phyloP scores from a whole-genome alignment of 164 flowering plant species.

The Platanus orientalis region DNA sequence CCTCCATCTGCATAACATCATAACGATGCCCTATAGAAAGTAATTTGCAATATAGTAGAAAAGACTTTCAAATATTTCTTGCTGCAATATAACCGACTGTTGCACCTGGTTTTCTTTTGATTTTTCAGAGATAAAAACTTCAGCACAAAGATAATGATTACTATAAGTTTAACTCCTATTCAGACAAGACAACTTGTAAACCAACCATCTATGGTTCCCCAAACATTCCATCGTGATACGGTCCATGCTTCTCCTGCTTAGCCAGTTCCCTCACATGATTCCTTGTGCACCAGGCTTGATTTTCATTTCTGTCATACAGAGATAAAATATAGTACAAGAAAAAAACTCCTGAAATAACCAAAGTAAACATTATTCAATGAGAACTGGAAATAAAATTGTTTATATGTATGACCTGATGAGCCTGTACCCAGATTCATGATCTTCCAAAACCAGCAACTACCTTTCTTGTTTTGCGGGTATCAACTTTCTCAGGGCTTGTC shows the following conservation, averaged over 20 bases:
- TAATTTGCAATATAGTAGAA: neutral
- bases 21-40: neutral
- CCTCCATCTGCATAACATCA: slow-evolving; percentile 2
- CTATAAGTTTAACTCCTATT: slow-evolving; percentile 4
- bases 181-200: slow-evolving; percentile 7
- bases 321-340: neutral
- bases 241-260: slow-evolving; percentile 7
- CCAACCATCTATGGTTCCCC: slow-evolving; percentile 5
- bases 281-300: slow-evolving; percentile 8
- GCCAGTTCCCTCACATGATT: slow-evolving; percentile 1
- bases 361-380: slow-evolving; percentile 4
- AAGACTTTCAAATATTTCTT: neutral
- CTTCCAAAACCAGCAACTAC: slow-evolving; percentile 72
- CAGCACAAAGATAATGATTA: neutral
- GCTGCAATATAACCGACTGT: neutral
- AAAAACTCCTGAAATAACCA: neutral
- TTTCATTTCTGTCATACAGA: slow-evolving; percentile 1
- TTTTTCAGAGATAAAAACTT: slow-evolving; percentile 1
- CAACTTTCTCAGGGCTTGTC: slow-evolving; percentile 79
- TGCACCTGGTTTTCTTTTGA: neutral
- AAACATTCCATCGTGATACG: slow-evolving; percentile 3
- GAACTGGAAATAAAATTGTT: neutral
- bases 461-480: slow-evolving; percentile 35
- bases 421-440: slow-evolving; percentile 23
- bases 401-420: slow-evolving; percentile 11